Percentiles rank a stretch among this genome's conserved stretches.
Evolutionary conservation across 2,329 filamentous ascomycete species (phyloP).

Genomic region (Hypomyces perniciosus): DNA sequence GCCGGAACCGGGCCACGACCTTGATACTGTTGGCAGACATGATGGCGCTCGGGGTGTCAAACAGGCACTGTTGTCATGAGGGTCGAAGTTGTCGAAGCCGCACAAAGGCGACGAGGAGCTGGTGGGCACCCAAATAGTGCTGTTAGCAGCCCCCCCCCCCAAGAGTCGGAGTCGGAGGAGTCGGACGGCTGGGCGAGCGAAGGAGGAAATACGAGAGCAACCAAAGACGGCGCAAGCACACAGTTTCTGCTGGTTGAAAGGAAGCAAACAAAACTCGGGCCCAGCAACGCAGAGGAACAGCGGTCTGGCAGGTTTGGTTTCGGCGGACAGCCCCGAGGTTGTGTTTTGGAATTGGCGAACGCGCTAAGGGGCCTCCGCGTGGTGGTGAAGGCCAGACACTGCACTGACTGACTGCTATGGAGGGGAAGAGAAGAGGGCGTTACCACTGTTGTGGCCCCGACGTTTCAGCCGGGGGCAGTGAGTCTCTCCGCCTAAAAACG

Average conservation of each 20-base stretch:
- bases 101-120: conserved; percentile 8
- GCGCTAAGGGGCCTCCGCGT: conserved; percentile 11
- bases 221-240: neutral
- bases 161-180: neutral
- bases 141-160: conserved; percentile 1
- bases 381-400: conserved; percentile 4
- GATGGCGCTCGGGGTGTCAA: conserved; percentile 33
- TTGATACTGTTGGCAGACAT: conserved; percentile 61
- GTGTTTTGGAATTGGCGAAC: conserved; percentile 9
- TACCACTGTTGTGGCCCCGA: neutral
- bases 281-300: conserved; percentile 8
- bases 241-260: neutral
- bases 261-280: neutral
- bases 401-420: neutral
- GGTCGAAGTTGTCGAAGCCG: conserved; percentile 5
- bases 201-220: conserved; percentile 1
- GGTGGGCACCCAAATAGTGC: conserved; percentile 10
- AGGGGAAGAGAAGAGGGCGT: neutral
- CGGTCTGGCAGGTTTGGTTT: conserved; percentile 9
- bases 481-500: neutral
- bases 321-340: conserved; percentile 6
- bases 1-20: conserved; percentile 97
- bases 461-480: neutral
- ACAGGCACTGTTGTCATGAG: conserved; percentile 2
- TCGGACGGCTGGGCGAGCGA: neutral